Percentiles rank a stretch among this genome's conserved stretches.
Evolutionary conservation across 2,329 filamentous ascomycete genomes (phyloP).

Genomic region (Zymoseptoria pseudotritici): DNA sequence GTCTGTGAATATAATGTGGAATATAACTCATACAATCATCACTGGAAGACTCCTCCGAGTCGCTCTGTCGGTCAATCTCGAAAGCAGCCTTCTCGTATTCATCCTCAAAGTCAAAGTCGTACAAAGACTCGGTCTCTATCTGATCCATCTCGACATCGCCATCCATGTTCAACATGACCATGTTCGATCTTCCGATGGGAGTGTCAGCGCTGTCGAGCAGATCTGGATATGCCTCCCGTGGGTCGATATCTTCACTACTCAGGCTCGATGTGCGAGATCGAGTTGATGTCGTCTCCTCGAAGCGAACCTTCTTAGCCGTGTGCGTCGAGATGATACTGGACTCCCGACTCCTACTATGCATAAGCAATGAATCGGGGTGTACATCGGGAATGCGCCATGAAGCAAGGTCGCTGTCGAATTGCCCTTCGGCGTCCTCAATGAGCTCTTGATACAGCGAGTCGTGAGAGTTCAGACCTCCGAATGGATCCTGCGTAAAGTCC

Average conservation of each 20-base stretch:
- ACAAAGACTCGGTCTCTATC: constrained; percentile 24
- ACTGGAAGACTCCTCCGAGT: constrained; percentile 24
- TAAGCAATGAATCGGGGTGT: constrained; percentile 6
- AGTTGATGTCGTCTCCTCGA: constrained; percentile 25
- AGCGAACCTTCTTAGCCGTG: constrained; percentile 30
- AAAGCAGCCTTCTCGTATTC: constrained; percentile 25
- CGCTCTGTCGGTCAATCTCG: constrained; percentile 25
- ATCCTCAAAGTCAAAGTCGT: constrained; percentile 30
- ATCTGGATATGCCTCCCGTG: constrained; percentile 29
- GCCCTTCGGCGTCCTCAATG: constrained; percentile 23
- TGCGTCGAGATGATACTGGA: constrained; percentile 16
- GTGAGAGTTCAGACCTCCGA: constrained; percentile 18
- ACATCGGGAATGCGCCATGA: constrained; percentile 20
- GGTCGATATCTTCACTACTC: constrained; percentile 26
- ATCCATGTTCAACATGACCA: constrained; percentile 16
- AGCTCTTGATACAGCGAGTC: constrained; percentile 22
- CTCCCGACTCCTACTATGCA: background rate
- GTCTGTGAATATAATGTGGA: background rate
- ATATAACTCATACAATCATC: constrained; percentile 25
- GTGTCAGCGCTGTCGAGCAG: constrained; percentile 26
- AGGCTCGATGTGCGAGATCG: constrained; percentile 26
- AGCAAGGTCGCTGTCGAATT: constrained; percentile 15
- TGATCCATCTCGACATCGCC: constrained; percentile 17
- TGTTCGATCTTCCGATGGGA: constrained; percentile 9
- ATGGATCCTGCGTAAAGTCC: constrained; percentile 26